Evolutionary conservation across 2,329 filamentous ascomycete species (phyloP).

Genomic region (Diaporthe humulicola): DNA sequence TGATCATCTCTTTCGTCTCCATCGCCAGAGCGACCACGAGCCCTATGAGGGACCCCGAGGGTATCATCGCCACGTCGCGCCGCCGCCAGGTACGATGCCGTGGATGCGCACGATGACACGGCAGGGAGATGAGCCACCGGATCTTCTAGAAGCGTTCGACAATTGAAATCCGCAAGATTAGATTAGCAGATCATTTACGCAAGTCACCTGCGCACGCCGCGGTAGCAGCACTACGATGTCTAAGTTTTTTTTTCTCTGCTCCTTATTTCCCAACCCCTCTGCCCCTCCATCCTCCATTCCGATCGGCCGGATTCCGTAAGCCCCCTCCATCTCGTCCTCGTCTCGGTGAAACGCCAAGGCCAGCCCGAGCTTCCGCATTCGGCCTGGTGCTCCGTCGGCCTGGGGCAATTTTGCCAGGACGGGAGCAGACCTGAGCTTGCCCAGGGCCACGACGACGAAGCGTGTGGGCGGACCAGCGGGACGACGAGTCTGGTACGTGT

Average conservation of each 20-base stretch:
- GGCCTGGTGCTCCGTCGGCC: slow-evolving; percentile 17
- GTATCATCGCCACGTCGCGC: neutral
- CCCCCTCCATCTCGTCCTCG: slow-evolving; percentile 11
- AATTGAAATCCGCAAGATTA: neutral
- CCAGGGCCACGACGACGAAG: neutral
- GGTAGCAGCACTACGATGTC: neutral
- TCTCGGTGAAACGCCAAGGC: slow-evolving; percentile 32
- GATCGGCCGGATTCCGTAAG: slow-evolving; percentile 24
- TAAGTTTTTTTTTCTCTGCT: neutral
- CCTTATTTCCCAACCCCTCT: neutral
- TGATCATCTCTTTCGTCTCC: neutral
- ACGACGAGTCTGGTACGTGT: neutral
- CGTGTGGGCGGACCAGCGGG: neutral
- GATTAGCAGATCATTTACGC: neutral
- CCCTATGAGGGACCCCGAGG: neutral
- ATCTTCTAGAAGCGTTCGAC: slow-evolving; percentile 22
- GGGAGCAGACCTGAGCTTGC: too few species aligned
- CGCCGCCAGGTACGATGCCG: neutral
- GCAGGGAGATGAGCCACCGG: slow-evolving; percentile 11
- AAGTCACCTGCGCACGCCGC: too few species aligned
- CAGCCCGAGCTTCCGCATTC: slow-evolving; percentile 21
- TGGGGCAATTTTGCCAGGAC: neutral
- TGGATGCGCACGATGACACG: slow-evolving; percentile 13
- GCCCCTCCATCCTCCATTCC: neutral
- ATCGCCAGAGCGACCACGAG: neutral